Evolutionary conservation across 2,329 filamentous ascomycete genomes (phyloP).

Genomic region (Fusarium sp.): DNA sequence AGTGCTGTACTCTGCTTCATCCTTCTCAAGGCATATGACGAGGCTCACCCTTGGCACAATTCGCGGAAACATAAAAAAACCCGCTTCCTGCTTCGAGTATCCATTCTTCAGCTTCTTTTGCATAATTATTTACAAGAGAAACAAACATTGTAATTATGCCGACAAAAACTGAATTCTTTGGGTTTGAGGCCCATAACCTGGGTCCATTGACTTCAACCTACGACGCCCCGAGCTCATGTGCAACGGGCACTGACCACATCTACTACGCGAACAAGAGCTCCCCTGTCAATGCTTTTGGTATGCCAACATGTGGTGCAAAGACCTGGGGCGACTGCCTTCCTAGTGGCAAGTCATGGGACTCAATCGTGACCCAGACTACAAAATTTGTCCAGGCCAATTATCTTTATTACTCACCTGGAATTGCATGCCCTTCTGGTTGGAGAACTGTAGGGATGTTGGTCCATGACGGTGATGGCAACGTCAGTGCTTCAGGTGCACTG

Average conservation of each 20-base stretch:
- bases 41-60: neutral
- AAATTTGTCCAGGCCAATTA: neutral
- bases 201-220: constrained; percentile 1
- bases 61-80: neutral
- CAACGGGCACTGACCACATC: neutral
- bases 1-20: no score
- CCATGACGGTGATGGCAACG: accelerated
- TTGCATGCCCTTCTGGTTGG: constrained; percentile 8
- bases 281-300: accelerated
- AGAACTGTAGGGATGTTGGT: neutral
- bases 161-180: constrained; percentile 13
- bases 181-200: neutral
- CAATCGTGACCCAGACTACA: accelerated
- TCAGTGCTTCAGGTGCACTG: neutral
- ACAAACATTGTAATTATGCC: neutral
- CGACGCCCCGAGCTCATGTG: neutral
- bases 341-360: neutral
- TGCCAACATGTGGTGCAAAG: neutral
- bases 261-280: neutral
- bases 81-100: neutral
- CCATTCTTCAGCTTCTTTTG: neutral
- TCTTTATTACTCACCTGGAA: neutral
- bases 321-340: neutral
- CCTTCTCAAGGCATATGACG: neutral
- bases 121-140: neutral